These are phyloP conservation scores for Pleoardoris graminearum DNA, from an alignment of 2,329 filamentous ascomycete species.

Conservation along the genomic window DNA sequence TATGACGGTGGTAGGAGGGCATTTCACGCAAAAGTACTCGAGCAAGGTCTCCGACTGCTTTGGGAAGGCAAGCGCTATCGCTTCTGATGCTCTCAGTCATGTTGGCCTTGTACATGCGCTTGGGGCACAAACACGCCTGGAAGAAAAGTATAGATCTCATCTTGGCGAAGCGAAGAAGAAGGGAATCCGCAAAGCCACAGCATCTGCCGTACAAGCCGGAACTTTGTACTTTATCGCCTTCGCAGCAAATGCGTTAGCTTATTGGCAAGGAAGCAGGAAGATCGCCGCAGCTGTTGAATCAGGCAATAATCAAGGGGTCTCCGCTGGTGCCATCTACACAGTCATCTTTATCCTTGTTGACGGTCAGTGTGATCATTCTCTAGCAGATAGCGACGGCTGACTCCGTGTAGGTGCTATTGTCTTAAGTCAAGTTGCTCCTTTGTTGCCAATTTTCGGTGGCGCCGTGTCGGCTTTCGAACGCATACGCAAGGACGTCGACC, in stretches of 20 bases:
- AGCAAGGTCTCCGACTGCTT: conserved; percentile 57
- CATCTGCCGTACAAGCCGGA: conserved; percentile 62
- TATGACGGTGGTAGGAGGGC: conserved; percentile 60
- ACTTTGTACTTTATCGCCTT: conserved; percentile 70
- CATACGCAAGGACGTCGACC: conserved; percentile 62
- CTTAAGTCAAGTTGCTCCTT: conserved; percentile 51
- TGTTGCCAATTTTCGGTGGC: conserved; percentile 55
- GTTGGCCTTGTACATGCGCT: conserved; percentile 67
- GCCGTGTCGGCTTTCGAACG: conserved; percentile 61
- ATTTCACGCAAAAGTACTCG: conserved; percentile 58
- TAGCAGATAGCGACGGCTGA: conserved; percentile 10
- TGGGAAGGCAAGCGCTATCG: conserved; percentile 63
- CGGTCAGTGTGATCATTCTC: conserved; percentile 31
- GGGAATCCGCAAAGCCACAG: conserved; percentile 62
- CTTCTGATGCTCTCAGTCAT: conserved; percentile 64
- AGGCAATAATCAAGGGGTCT: conserved; percentile 32
- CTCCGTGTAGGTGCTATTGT: conserved; percentile 48
- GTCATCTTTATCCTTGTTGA: conserved; percentile 61
- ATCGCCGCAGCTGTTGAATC: conserved; percentile 51
- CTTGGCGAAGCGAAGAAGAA: conserved; percentile 56
- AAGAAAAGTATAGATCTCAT: conserved; percentile 60
- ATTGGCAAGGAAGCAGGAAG: conserved; percentile 66
- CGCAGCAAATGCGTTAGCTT: conserved; percentile 67
- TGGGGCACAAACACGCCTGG: conserved; percentile 61
- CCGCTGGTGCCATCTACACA: conserved; percentile 56